Base-by-base conservation (phyloP, 768 basidiomycete genomes). In the Hypholoma sublateritium region DNA sequence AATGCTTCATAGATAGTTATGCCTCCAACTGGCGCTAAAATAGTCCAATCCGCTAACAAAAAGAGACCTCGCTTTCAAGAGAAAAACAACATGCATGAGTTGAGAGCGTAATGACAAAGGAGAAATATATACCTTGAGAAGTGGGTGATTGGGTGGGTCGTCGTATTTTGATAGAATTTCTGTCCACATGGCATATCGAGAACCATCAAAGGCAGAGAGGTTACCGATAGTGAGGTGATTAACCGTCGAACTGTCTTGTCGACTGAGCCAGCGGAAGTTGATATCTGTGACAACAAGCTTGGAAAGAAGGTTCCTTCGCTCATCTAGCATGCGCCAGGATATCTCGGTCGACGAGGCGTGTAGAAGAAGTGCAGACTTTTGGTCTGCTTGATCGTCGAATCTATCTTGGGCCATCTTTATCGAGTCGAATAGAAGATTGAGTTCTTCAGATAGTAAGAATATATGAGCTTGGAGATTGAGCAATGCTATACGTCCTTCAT, bases 11-110 rank as follows among this genome's bases (percentile, higher is more conserved):
- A 88, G 60, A 97, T 91, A 1, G 88, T 84, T 61, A 98, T 97
- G 12, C 95, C 95, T 17, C 94, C 95, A 21, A 98, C 94, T 14
- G 94, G 91, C 1, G 93, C 83, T n/a, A 93, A 75, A 22, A 91
- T 81, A 3, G 80, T 84, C 95, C 94, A 96, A 54, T 86, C 83
- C 2, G 87, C 88, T 1, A 85, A 75, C 17, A 88, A 77, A 69
- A 96, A 95, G 21, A 93, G 70, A 14, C 87, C 85, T 57, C 79
- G 78, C 88, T 92, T 22, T 25, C n/a, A 12, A 24, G 46, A 19
- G 11, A 47, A 22, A 21, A 60, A 14, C 62, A 56, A 16, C 52
- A 45, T 62, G 37, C 55, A 44, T 16, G 12, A 49, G 41, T 49
- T n/a, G 46, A 6, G 19, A 19, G 16, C 13, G 41, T 53, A 16